A percentile compares a stretch with the other conserved stretches of the same genome.
Evolutionary conservation across 73 alveolate species (phyloP).

Genomic region (Paramecium caudatum): DNA sequence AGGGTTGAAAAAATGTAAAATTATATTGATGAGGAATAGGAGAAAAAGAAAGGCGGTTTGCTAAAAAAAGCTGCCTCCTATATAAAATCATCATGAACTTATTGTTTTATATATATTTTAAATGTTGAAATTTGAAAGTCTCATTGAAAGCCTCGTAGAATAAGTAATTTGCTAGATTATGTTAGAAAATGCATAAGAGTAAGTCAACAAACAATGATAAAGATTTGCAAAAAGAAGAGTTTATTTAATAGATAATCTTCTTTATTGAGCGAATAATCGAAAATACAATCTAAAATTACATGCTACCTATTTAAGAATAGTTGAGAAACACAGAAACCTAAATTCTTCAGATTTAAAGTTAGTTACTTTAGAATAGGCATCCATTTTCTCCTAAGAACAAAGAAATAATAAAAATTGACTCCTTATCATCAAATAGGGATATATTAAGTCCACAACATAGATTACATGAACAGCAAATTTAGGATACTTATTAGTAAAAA

Average conservation of each 20-base stretch:
- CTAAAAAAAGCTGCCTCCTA: conserved; percentile 32
- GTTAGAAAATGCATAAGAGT: conserved; percentile 15
- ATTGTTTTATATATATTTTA: not conserved
- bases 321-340: not conserved
- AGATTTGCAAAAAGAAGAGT: not conserved
- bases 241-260: not conserved
- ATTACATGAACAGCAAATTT: too few relatives aligned
- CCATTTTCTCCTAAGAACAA: conserved; percentile 12
- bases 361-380: not conserved
- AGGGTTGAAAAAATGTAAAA: conserved; percentile 56
- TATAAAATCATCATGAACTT: conserved; percentile 4
- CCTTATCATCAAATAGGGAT: too few relatives aligned
- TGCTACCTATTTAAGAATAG: conserved; percentile 1
- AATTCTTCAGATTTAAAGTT: not conserved
- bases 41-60: not conserved
- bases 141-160: not conserved
- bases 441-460: too few relatives aligned
- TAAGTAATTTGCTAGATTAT: not conserved
- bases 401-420: not conserved
- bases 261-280: not conserved
- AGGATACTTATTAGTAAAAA: too few relatives aligned
- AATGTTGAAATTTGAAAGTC: conserved; percentile 19
- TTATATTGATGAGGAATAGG: not conserved
- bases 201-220: conserved; percentile 11
- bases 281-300: not conserved